A percentile compares a stretch with the other conserved stretches of the same genome.
Evolutionary conservation across 2,329 filamentous ascomycete genomes (phyloP).

Genomic region (Elsinoe australis): DNA sequence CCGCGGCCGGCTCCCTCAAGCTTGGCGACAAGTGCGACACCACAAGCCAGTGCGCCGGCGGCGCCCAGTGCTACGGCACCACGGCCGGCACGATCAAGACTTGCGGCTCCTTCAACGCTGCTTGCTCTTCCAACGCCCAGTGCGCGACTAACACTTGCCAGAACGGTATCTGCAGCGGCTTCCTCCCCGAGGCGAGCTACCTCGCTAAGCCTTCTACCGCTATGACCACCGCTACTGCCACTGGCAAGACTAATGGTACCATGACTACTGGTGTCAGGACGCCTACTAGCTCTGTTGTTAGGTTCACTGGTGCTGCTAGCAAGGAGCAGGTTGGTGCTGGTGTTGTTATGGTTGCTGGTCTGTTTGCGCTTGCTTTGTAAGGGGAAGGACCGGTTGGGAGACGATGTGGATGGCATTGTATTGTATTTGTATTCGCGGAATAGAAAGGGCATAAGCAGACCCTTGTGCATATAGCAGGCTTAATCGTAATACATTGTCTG

Average conservation of each 20-base stretch:
- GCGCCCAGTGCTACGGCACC: constrained; percentile 22
- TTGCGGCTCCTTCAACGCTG: constrained; percentile 25
- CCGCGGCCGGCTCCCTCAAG: constrained; percentile 21
- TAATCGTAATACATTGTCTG: constrained; percentile 9
- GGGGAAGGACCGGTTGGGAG: neutral
- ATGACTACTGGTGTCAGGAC: neutral
- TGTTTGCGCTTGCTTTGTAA: constrained; percentile 7
- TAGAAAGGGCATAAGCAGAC: no score
- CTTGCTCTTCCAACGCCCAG: constrained; percentile 22
- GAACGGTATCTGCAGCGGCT: constrained; percentile 24
- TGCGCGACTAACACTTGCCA: constrained; percentile 26
- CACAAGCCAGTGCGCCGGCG: constrained; percentile 21
- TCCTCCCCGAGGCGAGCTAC: constrained; percentile 18
- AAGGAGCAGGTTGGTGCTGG: constrained; percentile 11
- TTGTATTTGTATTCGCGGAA: no score
- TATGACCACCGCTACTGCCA: neutral
- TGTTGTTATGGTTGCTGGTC: neutral
- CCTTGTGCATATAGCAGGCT: neutral
- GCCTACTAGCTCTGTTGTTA: neutral
- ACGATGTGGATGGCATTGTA: no score
- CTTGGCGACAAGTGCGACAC: constrained; percentile 22
- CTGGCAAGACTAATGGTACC: neutral
- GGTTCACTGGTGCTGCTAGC: constrained; percentile 6
- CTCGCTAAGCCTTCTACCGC: neutral
- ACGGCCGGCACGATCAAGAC: constrained; percentile 19